Conservation (phyloP, 768 basidiomycete species). For the Clitopilus hobsonii region DNA sequence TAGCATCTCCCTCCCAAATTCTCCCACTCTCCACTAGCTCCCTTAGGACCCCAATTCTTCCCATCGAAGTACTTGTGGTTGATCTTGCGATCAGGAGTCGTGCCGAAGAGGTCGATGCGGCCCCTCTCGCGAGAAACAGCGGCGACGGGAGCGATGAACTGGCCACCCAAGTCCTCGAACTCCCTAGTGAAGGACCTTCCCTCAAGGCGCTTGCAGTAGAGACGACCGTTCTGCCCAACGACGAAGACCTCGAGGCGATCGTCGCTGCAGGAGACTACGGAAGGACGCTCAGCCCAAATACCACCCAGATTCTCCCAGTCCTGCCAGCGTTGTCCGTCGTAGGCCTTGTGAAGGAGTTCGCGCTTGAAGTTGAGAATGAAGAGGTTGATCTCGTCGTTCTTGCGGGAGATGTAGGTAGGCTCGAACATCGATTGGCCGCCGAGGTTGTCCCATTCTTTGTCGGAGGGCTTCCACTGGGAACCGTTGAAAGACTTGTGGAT, state of each 20-base stretch:
- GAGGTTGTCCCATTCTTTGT: conserved; percentile 2
- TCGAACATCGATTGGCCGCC: conserved; percentile 7
- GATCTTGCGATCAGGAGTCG: conserved; percentile 4
- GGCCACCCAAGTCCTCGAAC: conserved; percentile 2
- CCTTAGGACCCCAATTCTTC: conserved; percentile 4
- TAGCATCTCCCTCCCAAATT: conserved; percentile 3
- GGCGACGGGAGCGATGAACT: neutral
- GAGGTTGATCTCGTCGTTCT: conserved; percentile 7
- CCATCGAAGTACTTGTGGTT: conserved; percentile 11
- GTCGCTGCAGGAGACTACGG: conserved; percentile 3
- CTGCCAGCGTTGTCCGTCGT: conserved; percentile 6
- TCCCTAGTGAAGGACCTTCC: neutral
- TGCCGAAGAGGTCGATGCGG: conserved; percentile 7
- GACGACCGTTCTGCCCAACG: neutral
- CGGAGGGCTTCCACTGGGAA: neutral
- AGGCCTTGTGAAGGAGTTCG: conserved; percentile 9
- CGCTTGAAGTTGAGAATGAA: conserved; percentile 9
- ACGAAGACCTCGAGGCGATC: conserved; percentile 5
- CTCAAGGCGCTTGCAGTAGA: conserved; percentile 2
- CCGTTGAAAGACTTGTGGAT: conserved; percentile 11
- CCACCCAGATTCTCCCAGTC: conserved; percentile 9
- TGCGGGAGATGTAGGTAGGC: conserved; percentile 6
- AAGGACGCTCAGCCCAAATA: conserved; percentile 3
- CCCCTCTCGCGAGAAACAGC: neutral
- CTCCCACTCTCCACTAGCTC: neutral